Evolutionary conservation across 306 rosid species (phyloP).

Genomic region (Cercis canadensis): DNA sequence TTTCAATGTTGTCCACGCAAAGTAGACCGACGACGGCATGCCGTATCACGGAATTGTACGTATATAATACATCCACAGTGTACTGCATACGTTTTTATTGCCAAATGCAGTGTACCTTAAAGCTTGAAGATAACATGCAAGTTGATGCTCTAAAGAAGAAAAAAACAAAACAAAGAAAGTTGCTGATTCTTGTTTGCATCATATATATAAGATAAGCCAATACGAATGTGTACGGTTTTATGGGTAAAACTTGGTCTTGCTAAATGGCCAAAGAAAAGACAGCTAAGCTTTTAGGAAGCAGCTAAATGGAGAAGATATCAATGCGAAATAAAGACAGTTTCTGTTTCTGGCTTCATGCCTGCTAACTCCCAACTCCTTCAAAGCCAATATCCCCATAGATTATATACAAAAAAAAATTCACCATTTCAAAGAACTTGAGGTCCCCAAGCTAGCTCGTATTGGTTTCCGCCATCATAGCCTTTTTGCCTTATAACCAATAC

Average conservation of each 20-base stretch:
- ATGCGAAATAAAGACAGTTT: background rate
- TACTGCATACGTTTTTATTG: too few species aligned
- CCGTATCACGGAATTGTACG: too few species aligned
- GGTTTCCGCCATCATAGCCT: too few species aligned
- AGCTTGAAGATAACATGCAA: background rate
- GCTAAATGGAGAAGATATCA: background rate
- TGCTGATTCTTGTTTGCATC: background rate
- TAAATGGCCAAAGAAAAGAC: background rate
- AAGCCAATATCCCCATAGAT: too few species aligned
- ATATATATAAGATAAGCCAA: too few species aligned
- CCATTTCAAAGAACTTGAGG: too few species aligned
- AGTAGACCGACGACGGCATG: too few species aligned
- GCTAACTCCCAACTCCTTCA: too few species aligned
- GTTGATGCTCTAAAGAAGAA: background rate
- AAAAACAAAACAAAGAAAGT: conserved; percentile 10
- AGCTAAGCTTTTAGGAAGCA: background rate
- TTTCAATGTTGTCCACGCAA: too few species aligned
- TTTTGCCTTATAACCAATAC: too few species aligned
- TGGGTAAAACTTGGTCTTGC: background rate
- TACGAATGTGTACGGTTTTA: background rate
- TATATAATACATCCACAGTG: too few species aligned
- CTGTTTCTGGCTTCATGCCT: background rate
- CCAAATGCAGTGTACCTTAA: background rate
- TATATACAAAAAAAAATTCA: too few species aligned
- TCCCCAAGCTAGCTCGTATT: background rate